A percentile compares a stretch with the other conserved stretches of the same genome.
phyloP scores from a whole-genome alignment of 1,284 basidiomycete genomes.

The Austroboletus niveus region DNA sequence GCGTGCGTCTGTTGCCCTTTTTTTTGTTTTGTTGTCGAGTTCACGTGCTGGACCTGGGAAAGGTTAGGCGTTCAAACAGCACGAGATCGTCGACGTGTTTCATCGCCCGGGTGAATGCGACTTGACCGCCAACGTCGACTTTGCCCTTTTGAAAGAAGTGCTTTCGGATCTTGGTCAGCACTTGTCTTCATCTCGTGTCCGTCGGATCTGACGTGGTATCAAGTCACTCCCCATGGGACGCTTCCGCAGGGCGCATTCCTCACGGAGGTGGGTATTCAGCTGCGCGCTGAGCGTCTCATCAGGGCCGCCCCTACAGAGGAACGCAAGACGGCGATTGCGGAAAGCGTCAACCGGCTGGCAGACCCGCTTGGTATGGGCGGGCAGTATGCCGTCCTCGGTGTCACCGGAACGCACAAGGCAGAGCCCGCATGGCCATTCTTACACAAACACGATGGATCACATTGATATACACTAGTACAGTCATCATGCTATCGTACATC shows the following conservation, averaged over 20 bases:
- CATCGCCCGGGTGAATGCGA: constrained; percentile 85
- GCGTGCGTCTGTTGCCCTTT: constrained; percentile 54
- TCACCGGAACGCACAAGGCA: constrained; percentile 34
- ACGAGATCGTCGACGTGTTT: constrained; percentile 86
- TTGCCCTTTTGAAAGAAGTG: constrained; percentile 82
- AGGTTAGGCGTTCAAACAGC: constrained; percentile 82
- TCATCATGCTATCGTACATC: neutral
- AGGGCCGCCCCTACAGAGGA: constrained; percentile 47
- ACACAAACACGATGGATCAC: neutral
- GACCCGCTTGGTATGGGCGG: constrained; percentile 65
- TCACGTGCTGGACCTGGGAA: neutral
- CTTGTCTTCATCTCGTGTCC: constrained; percentile 2
- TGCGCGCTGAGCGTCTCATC: constrained; percentile 57
- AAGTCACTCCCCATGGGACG: constrained; percentile 56
- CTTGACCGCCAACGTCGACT: constrained; percentile 95
- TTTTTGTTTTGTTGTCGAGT: no score
- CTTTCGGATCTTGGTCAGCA: constrained; percentile 59
- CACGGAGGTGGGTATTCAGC: constrained; percentile 62
- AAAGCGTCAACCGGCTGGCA: constrained; percentile 54
- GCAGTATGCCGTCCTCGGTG: constrained; percentile 62
- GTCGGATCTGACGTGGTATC: neutral
- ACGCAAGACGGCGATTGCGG: constrained; percentile 45
- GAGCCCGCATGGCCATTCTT: constrained; percentile 29
- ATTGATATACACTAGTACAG: neutral
- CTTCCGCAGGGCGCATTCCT: constrained; percentile 74